Conservation (phyloP, 169 alveolate genomes). For the Babesia divergens region DNA sequence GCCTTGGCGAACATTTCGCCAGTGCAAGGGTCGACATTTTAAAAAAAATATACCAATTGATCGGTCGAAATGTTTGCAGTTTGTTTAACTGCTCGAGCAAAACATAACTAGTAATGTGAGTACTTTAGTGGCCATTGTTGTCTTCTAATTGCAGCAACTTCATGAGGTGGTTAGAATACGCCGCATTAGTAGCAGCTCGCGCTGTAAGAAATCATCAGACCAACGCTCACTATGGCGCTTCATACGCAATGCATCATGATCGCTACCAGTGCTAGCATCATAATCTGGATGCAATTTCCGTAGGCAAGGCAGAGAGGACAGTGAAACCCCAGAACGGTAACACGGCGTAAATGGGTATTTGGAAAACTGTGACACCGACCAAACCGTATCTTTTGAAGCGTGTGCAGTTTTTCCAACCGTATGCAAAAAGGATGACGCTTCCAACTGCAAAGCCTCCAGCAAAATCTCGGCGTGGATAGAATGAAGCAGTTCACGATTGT, state of each 20-base stretch:
- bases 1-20: too few species aligned
- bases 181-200: conserved; percentile 32
- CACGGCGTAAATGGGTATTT: conserved; percentile 14
- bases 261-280: conserved; percentile 31
- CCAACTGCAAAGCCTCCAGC: conserved; percentile 50
- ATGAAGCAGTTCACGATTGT: background rate
- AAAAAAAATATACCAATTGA: too few species aligned
- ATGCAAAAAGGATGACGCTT: conserved; percentile 14
- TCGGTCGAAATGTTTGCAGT: too few species aligned
- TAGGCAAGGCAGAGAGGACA: conserved; percentile 35
- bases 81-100: too few species aligned
- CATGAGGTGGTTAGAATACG: conserved; percentile 26
- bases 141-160: too few species aligned
- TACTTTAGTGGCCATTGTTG: too few species aligned
- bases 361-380: conserved; percentile 4
- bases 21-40: too few species aligned
- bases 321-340: conserved; percentile 27
- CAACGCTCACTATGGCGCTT: background rate
- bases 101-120: too few species aligned
- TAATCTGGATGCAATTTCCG: conserved; percentile 42
- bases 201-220: conserved; percentile 29
- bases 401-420: background rate
- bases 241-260: conserved; percentile 34
- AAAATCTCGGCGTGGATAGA: conserved; percentile 29
- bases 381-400: background rate